Conservation (phyloP, 2,329 filamentous ascomycete species). For the Claviceps sp. region DNA sequence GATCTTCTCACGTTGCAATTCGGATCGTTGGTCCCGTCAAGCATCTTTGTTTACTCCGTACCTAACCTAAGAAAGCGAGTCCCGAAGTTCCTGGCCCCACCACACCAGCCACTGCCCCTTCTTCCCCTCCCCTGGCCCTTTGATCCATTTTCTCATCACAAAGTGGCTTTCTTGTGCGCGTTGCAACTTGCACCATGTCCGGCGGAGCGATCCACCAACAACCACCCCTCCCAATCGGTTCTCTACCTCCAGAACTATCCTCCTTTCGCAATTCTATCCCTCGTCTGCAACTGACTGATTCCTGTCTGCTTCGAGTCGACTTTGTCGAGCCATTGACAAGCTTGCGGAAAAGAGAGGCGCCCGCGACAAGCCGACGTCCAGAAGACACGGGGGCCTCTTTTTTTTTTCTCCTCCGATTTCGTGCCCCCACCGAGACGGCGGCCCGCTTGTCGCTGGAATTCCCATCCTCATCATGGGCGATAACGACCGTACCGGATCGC, state of each 20-base stretch:
- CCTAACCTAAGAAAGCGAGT: no score
- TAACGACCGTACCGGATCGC: background rate
- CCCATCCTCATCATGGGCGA: constrained; percentile 4
- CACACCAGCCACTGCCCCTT: background rate
- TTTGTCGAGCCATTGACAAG: background rate
- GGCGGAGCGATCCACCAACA: constrained; percentile 5
- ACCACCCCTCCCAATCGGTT: background rate
- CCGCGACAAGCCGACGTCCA: background rate
- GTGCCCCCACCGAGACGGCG: constrained; percentile 1
- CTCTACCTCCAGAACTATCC: background rate
- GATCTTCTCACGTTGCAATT: no score
- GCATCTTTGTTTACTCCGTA: no score
- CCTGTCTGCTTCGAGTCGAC: background rate
- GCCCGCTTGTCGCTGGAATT: background rate
- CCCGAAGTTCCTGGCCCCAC: no score
- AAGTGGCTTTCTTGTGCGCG: background rate
- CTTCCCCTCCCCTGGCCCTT: background rate
- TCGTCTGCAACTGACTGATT: background rate
- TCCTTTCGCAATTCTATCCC: background rate
- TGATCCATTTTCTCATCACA: background rate
- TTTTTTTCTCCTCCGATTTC: background rate
- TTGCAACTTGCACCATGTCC: constrained; percentile 1
- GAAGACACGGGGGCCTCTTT: background rate
- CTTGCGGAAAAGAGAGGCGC: background rate
- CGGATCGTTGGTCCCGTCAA: no score